A percentile compares a stretch with the other conserved stretches of the same genome.
Conservation (phyloP, 2,329 filamentous ascomycete species). For the Aspergillus pseudotamarii region DNA sequence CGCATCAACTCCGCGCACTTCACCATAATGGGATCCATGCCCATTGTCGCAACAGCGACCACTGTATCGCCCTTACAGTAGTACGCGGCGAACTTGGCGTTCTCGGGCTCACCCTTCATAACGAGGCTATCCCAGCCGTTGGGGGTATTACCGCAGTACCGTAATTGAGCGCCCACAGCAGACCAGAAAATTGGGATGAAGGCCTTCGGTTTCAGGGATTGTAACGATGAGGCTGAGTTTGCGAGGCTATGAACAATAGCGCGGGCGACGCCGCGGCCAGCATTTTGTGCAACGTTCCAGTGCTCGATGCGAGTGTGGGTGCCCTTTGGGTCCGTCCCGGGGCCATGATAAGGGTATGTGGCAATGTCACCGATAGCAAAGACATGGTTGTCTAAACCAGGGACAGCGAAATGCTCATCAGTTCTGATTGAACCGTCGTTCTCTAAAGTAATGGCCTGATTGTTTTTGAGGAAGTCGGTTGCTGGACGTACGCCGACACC, state of each 20-base stretch:
- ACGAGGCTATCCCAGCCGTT: constrained; percentile 86
- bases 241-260: constrained; percentile 65
- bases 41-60: constrained; percentile 89
- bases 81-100: constrained; percentile 84
- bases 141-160: constrained; percentile 87
- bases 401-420: constrained; percentile 76
- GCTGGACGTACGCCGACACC: constrained; percentile 87
- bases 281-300: constrained; percentile 97
- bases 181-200: constrained; percentile 99
- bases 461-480: constrained; percentile 78
- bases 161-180: constrained; percentile 81
- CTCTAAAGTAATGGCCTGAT: constrained; percentile 69
- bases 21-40: constrained; percentile 80
- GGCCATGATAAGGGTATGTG: constrained; percentile 90
- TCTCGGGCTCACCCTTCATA: constrained; percentile 72
- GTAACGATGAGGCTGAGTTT: constrained; percentile 26
- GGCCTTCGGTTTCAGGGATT: constrained; percentile 59
- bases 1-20: constrained; percentile 86
- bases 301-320: constrained; percentile 84
- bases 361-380: constrained; percentile 96
- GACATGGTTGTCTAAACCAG: constrained; percentile 72
- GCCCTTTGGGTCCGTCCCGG: constrained; percentile 69
- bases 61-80: constrained; percentile 85
- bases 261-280: constrained; percentile 76
- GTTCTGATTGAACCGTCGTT: constrained; percentile 84